phyloP scores from a whole-genome alignment of 2,329 filamentous ascomycete species.

The Hypoxylon rubiginosum region DNA sequence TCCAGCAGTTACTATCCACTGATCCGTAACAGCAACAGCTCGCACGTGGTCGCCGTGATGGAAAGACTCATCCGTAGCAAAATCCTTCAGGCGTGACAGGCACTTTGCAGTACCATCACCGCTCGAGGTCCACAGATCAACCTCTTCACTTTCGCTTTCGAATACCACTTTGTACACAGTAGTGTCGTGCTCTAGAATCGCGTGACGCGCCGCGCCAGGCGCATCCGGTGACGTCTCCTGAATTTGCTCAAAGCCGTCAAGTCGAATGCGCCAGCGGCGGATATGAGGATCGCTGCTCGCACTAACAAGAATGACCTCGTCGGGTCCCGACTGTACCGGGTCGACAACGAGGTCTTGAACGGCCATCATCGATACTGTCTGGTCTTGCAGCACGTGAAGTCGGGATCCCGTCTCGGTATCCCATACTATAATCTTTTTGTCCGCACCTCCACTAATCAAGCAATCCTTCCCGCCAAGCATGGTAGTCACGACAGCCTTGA shows the following conservation, averaged over 20 bases:
- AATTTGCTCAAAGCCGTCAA: conserved; percentile 67
- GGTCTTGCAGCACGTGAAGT: conserved; percentile 83
- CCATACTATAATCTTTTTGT: conserved; percentile 88
- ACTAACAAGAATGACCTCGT: conserved; percentile 75
- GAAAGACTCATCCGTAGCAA: conserved; percentile 78
- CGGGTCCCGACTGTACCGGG: conserved; percentile 66
- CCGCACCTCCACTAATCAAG: conserved; percentile 81
- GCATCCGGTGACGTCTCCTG: conserved; percentile 59
- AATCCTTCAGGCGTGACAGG: conserved; percentile 76
- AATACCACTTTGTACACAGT: conserved; percentile 87
- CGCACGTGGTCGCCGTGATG: conserved; percentile 91
- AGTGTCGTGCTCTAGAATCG: conserved; percentile 86
- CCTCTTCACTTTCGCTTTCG: conserved; percentile 70
- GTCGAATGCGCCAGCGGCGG: conserved; percentile 77
- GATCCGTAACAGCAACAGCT: conserved; percentile 79
- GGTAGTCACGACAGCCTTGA: conserved; percentile 81
- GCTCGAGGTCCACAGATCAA: conserved; percentile 91
- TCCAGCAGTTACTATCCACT: conserved; percentile 88
- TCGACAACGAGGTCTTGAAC: conserved; percentile 86
- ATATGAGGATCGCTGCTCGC: conserved; percentile 86
- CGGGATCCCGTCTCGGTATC: conserved; percentile 75
- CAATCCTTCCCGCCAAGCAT: conserved; percentile 71
- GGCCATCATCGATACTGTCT: conserved; percentile 77
- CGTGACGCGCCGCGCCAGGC: conserved; percentile 59
- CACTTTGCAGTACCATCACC: conserved; percentile 91